Evolutionary conservation across 202 grass and related monocot species (phyloP).

Genomic region (Setaria italica): DNA sequence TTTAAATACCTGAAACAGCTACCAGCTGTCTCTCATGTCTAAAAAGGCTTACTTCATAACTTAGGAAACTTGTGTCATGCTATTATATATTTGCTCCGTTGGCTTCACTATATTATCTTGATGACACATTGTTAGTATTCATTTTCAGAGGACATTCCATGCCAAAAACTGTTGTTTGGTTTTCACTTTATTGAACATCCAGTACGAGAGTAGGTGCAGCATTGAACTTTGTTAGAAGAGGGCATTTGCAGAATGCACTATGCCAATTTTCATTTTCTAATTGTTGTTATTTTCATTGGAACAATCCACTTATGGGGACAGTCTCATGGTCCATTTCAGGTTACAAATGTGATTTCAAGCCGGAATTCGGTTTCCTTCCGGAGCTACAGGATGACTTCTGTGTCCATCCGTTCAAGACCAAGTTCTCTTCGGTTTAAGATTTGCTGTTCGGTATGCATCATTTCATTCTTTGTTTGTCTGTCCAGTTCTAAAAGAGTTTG

Average conservation of each 20-base stretch:
- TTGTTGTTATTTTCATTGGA: constrained; percentile 12
- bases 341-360: constrained; percentile 49
- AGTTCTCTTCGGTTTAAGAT: constrained; percentile 49
- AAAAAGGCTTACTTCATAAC: not conserved
- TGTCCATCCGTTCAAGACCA: constrained; percentile 52
- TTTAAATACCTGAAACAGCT: constrained; percentile 2
- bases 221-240: constrained; percentile 4
- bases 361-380: constrained; percentile 64
- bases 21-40: not conserved
- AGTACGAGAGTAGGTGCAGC: constrained; percentile 1
- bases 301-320: constrained; percentile 38
- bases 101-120: not conserved
- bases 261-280: not conserved
- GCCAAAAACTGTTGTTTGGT: not conserved
- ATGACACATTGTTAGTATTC: not conserved
- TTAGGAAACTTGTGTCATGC: not conserved
- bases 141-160: not conserved
- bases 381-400: constrained; percentile 57
- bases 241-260: not conserved
- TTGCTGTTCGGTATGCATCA: constrained; percentile 69
- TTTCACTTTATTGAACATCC: constrained; percentile 6
- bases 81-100: not conserved
- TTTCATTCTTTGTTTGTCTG: constrained; percentile 14
- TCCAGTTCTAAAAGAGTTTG: not conserved
- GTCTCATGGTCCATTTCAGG: constrained; percentile 61